Base-by-base conservation (phyloP, 2,329 filamentous ascomycete species). In the Macrophomina pseudophaseolina region DNA sequence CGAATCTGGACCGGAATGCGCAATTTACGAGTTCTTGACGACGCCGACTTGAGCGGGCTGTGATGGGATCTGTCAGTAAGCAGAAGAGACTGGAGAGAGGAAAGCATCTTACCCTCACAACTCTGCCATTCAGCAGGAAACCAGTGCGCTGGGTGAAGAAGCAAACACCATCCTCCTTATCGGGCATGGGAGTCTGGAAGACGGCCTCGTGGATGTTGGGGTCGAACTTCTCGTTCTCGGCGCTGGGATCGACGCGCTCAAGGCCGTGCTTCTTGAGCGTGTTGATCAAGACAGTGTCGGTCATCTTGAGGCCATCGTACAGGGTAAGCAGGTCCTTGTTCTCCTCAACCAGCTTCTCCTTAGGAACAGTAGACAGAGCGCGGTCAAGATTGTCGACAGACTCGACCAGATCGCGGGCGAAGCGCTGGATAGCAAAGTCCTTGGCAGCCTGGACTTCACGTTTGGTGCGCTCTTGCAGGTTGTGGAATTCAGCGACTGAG, bases 301-400 rank as follows among this genome's bases (percentile, higher is more conserved):
- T 98, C 94, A 99, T 97, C 83, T 93, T 93, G 75, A 99, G 85
- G 66, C 95, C 95, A 70, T 93, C 90, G 80, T 97, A 90, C 69
- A 99, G 87, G 74, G 90, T 91, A 68, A 86, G 81, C 42, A 98
- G 85, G 71, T 97, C 93, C 77, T 91, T 85, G 78, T 88, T 87
- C 28, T 76, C 77, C 30, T 87, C 82, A 28, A 83, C 83, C 70
- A 96, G 85, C 81, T 92, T 92, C 48, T 93, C 90, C 68, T 86
- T 78, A 23, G 92, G 89, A 12, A 97, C 94, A 74, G 90, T 93
- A 70, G 84, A 80, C 51, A 99, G 87, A 51, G 95, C 95, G 71
- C 94, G 94, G 82, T 99, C 95, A 70, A 99, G 89, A 86, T 98
- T 99, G 83, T 99, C 95, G 75, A 99, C 90, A 76, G 88, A 93